phyloP scores from a whole-genome alignment of 805 yeast species.

The Candida saitoana region DNA sequence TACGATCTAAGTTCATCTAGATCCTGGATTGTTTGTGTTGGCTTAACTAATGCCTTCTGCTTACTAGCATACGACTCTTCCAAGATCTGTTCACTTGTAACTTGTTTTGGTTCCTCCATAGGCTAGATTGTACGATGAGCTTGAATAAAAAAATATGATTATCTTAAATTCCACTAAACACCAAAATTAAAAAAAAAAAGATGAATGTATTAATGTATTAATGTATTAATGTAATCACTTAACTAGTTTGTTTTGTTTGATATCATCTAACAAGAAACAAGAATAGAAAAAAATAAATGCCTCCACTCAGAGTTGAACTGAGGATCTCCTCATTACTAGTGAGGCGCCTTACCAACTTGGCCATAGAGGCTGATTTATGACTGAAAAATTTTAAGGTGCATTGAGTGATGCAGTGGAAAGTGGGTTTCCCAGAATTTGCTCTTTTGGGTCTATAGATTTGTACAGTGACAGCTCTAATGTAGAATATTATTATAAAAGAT shows the following conservation, averaged over 20 bases:
- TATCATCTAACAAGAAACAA: background rate
- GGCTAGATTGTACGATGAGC: too few species aligned
- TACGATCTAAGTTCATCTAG: conserved; percentile 73
- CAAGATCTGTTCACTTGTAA: conserved; percentile 36
- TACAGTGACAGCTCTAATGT: too few species aligned
- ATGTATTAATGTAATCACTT: too few species aligned
- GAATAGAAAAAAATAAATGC: conserved; percentile 12
- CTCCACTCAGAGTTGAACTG: conserved; percentile 24
- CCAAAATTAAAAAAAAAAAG: too few species aligned
- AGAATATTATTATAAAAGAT: too few species aligned
- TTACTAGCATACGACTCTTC: conserved; percentile 29
- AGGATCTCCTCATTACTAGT: conserved; percentile 26
- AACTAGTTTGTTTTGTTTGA: too few species aligned
- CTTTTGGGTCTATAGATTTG: too few species aligned
- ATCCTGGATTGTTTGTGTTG: conserved; percentile 48
- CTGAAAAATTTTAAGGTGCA: too few species aligned
- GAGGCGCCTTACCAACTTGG: conserved; percentile 26
- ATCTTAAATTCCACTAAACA: too few species aligned
- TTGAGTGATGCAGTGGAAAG: too few species aligned
- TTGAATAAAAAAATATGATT: background rate
- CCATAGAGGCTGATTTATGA: conserved; percentile 16
- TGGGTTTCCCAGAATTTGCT: too few species aligned
- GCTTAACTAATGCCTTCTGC: conserved; percentile 21
- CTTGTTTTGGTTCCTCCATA: conserved; percentile 14
- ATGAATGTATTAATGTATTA: too few species aligned